Evolutionary conservation across 1,284 basidiomycete genomes (phyloP), one percentile per base, ranked within the genome.

Genomic region (Cryptococcus neoformans): DNA sequence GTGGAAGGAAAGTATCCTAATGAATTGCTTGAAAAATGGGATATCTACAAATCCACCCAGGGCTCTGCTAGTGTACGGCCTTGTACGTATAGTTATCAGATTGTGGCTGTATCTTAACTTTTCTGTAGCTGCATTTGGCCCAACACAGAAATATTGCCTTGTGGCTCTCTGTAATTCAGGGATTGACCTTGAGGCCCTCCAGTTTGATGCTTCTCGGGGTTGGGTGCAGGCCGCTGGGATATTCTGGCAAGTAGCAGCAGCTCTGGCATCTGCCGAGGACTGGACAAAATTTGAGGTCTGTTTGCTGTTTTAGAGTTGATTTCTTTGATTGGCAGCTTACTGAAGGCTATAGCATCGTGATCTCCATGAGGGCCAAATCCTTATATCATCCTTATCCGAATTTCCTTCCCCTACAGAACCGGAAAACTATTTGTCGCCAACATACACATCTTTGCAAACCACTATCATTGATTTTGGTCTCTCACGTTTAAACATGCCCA

Each of bases 351-450:
- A 96, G 90, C 96, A 99, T 77, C 91, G 95, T 16, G 95, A 99
- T 75, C 82, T 99, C 39, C 95, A 99, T 70, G 92, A 92, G 85
- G 95, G 95, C n/a, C 96, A 99, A 75, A 88, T 99, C 51, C 83
- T 99, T 9, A 85, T 99, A 49, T 85, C 85, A 21, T 21, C 21
- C 21, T 21, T 21, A 21, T 21, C 21, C 21, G 21, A 21, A 21
- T 21, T 21, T 21, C 21, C 21, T 21, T 67, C 67, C 50, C 1
- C 11, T 39, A 11, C 34, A 79, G 44, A 40, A 51, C 47, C 16
- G 28, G 37, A 54, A 10, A 57, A 62, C 55, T 60, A 62, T 51
- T 60, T 64, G 51, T 44, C 56, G 76, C 49, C 75, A 71, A 21
- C 78, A 82, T 48, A 49, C 14, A 70, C 72, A 62, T 89, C 89